Evolutionary conservation across 2,329 filamentous ascomycete genomes (phyloP).

Genomic region (Cordyceps sp.): DNA sequence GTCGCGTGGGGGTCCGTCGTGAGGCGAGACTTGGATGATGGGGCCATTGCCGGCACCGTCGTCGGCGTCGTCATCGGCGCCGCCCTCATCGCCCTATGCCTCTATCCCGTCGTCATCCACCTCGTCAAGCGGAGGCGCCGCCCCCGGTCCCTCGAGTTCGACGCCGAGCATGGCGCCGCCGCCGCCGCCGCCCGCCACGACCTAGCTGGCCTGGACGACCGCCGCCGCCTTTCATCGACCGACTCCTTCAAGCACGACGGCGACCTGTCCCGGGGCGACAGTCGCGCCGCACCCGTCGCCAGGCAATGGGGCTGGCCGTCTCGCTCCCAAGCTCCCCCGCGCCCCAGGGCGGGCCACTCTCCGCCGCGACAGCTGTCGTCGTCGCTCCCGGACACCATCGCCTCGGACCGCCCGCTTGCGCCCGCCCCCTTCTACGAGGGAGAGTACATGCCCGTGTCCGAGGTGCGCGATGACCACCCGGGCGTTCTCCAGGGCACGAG

Average conservation of each 20-base stretch:
- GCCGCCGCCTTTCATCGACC: constrained; percentile 18
- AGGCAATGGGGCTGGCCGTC: no score
- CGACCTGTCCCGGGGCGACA: constrained; percentile 11
- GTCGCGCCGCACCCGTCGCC: constrained; percentile 4
- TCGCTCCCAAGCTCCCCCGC: no score
- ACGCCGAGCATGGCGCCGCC: constrained; percentile 14
- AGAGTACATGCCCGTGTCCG: no score
- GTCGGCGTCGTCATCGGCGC: constrained; percentile 18
- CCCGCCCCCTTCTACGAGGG: no score
- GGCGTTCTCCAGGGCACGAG: constrained; percentile 18
- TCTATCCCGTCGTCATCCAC: constrained; percentile 21
- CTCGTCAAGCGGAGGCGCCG: constrained; percentile 12
- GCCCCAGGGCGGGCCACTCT: no score
- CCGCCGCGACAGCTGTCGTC: no score
- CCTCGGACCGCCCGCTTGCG: no score
- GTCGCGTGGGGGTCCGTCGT: constrained; percentile 6
- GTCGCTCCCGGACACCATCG: no score
- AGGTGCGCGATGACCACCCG: constrained; percentile 11
- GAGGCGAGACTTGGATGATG: constrained; percentile 15
- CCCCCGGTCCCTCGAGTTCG: constrained; percentile 6
- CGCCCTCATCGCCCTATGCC: constrained; percentile 17
- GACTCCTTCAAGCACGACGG: constrained; percentile 17
- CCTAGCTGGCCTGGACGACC: constrained; percentile 5
- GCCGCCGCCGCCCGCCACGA: constrained; percentile 5
- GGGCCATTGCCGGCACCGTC: constrained; percentile 20